Evolutionary conservation across 768 basidiomycete species (phyloP).

Genomic region (Kwoniella dejecticola): DNA sequence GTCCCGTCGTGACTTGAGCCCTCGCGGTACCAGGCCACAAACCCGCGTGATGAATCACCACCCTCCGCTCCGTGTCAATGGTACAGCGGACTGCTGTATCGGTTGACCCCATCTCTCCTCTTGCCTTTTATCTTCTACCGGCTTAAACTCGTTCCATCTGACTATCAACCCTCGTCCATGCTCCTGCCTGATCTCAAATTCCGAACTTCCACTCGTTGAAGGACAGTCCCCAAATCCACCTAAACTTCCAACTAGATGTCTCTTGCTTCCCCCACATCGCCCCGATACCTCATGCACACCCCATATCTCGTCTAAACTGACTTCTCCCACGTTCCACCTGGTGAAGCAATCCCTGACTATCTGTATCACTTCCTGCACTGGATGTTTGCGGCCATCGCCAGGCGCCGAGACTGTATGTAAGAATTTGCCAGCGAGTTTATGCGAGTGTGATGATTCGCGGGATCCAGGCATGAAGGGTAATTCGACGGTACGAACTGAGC

Average conservation of each 20-base stretch:
- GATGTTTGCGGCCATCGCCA: constrained; percentile 21
- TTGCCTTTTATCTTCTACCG: not conserved
- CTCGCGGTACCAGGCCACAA: too few relatives aligned
- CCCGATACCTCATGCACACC: constrained; percentile 28
- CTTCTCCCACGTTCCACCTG: constrained; percentile 41
- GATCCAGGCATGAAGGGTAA: constrained; percentile 52
- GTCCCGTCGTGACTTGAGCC: too few relatives aligned
- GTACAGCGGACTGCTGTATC: not conserved
- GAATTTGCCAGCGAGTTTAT: constrained; percentile 37
- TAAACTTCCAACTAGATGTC: constrained; percentile 42
- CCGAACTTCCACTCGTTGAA: constrained; percentile 6
- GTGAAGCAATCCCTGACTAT: constrained; percentile 33
- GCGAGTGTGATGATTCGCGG: constrained; percentile 43
- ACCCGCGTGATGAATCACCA: too few relatives aligned
- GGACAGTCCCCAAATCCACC: constrained; percentile 52
- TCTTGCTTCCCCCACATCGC: constrained; percentile 46
- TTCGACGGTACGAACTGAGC: constrained; percentile 47
- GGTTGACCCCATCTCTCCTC: not conserved
- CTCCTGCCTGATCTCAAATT: constrained; percentile 33
- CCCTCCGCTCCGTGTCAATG: not conserved
- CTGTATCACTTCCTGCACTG: constrained; percentile 27
- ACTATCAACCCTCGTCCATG: constrained; percentile 37
- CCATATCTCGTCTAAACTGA: constrained; percentile 50
- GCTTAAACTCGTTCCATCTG: constrained; percentile 27
- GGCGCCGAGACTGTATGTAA: constrained; percentile 28